Conservation (phyloP, 2,329 filamentous ascomycete genomes). For the Capronia epimyces region DNA sequence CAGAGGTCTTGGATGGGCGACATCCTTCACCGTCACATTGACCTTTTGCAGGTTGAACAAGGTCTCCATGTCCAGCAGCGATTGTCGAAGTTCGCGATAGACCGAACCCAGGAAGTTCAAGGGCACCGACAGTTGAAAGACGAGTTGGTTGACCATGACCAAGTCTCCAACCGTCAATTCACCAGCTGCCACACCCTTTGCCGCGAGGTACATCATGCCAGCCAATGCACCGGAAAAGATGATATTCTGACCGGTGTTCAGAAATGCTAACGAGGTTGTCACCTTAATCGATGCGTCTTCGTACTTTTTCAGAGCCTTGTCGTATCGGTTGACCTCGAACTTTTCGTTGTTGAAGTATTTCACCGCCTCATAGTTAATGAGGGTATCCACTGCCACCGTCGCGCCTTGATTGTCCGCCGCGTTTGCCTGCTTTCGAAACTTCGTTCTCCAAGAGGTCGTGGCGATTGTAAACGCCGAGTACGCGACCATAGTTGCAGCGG, state of each 20-base stretch:
- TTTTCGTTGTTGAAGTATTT: slow-evolving; percentile 99
- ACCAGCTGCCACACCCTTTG: slow-evolving; percentile 77
- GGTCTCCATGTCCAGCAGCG: slow-evolving; percentile 95
- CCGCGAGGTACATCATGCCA: slow-evolving; percentile 96
- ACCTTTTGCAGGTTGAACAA: slow-evolving; percentile 97
- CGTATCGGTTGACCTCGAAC: slow-evolving; percentile 86
- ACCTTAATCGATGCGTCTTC: slow-evolving; percentile 96
- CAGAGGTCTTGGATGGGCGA: slow-evolving; percentile 66
- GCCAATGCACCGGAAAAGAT: slow-evolving; percentile 94
- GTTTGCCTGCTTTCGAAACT: slow-evolving; percentile 91
- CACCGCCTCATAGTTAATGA: slow-evolving; percentile 98
- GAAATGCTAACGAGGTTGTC: slow-evolving; percentile 81
- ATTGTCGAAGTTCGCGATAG: slow-evolving; percentile 91
- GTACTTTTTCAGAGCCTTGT: slow-evolving; percentile 77
- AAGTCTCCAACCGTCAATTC: slow-evolving; percentile 85
- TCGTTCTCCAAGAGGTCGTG: slow-evolving; percentile 95
- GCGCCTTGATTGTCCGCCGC: slow-evolving; percentile 93
- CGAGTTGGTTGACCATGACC: slow-evolving; percentile 97
- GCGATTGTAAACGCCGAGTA: slow-evolving; percentile 96
- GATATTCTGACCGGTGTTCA: slow-evolving; percentile 93
- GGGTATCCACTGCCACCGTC: slow-evolving; percentile 88
- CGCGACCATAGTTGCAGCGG: slow-evolving; percentile 79
- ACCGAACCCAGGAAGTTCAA: slow-evolving; percentile 98
- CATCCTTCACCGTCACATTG: slow-evolving; percentile 78
- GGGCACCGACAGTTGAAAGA: slow-evolving; percentile 94